Percentiles rank a stretch among this genome's conserved stretches.
phyloP scores from a whole-genome alignment of 495 filamentous ascomycete genomes.

The Parachaetomium inaequale region DNA sequence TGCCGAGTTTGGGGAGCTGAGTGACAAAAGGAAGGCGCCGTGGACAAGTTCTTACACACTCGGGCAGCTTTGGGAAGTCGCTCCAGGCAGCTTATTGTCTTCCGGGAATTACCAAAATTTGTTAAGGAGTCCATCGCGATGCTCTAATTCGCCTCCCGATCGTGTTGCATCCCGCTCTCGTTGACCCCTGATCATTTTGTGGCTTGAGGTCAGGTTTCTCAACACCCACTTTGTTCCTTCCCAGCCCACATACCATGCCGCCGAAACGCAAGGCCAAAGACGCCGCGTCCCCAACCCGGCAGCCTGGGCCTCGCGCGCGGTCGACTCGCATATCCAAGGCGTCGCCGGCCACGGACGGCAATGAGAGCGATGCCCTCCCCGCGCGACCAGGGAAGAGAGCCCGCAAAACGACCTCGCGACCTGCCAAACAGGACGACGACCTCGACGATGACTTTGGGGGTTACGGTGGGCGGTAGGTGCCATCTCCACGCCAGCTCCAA shows the following conservation, averaged over 20 bases:
- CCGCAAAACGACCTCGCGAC: constrained; percentile 3
- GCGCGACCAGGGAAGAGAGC: constrained; percentile 15
- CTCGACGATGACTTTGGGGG: constrained; percentile 10
- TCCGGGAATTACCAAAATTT: too few relatives aligned
- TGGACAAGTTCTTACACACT: too few relatives aligned
- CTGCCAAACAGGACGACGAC: not conserved
- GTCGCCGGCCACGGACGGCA: not conserved
- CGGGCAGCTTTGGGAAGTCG: too few relatives aligned
- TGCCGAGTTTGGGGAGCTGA: too few relatives aligned
- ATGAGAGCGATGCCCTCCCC: constrained; percentile 6
- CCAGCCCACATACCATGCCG: constrained; percentile 18
- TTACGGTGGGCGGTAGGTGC: not conserved
- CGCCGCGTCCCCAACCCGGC: not conserved
- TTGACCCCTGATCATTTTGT: not conserved
- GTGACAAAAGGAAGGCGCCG: too few relatives aligned
- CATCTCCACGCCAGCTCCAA: too few relatives aligned
- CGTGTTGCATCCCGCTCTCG: too few relatives aligned
- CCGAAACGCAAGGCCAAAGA: constrained; percentile 24
- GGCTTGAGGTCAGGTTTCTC: not conserved
- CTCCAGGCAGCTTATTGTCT: too few relatives aligned
- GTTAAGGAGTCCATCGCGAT: too few relatives aligned
- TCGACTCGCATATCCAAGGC: not conserved
- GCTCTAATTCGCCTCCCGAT: too few relatives aligned
- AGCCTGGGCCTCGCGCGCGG: not conserved
- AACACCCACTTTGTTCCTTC: not conserved